Evolutionary conservation across 148 eudicot species (phyloP).

Genomic region (Linanthus parryae): DNA sequence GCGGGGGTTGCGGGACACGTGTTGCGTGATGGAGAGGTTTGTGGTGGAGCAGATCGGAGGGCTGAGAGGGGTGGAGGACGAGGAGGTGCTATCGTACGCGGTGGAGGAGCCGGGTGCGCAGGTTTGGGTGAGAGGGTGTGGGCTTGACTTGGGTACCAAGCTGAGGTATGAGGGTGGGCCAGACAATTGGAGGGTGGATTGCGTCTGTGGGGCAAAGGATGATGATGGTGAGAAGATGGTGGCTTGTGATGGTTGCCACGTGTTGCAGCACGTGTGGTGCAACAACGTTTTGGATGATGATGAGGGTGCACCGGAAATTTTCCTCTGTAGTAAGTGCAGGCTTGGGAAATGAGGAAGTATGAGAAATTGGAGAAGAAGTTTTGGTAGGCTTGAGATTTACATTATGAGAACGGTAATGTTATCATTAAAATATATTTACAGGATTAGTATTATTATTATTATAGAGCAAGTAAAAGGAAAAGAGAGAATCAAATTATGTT

Average conservation of each 20-base stretch:
- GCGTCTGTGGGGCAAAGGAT: constrained; percentile 9
- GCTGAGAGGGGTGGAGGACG: constrained; percentile 23
- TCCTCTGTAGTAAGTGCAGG: constrained; percentile 3
- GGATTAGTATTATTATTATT: no score
- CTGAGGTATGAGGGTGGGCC: constrained; percentile 31
- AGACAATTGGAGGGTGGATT: constrained; percentile 2
- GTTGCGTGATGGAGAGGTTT: constrained; percentile 28
- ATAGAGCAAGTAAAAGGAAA: no score
- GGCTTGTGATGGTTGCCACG: background rate
- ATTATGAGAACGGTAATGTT: no score
- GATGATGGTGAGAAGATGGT: constrained; percentile 6
- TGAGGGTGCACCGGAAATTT: background rate
- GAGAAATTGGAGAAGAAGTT: no score
- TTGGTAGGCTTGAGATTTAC: no score
- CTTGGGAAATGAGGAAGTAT: no score
- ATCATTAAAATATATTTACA: no score
- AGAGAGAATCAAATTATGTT: no score
- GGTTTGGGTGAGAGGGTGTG: constrained; percentile 41
- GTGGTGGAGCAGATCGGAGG: constrained; percentile 36
- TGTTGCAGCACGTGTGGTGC: constrained; percentile 6
- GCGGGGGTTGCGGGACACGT: constrained; percentile 28
- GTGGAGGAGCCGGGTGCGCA: constrained; percentile 21
- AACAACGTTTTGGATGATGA: constrained; percentile 2
- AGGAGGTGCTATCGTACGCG: constrained; percentile 13
- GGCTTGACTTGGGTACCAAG: constrained; percentile 25